Evolutionary conservation across 1,139 yeast genomes (phyloP).

Genomic region (Suhomyces anneliseae): DNA sequence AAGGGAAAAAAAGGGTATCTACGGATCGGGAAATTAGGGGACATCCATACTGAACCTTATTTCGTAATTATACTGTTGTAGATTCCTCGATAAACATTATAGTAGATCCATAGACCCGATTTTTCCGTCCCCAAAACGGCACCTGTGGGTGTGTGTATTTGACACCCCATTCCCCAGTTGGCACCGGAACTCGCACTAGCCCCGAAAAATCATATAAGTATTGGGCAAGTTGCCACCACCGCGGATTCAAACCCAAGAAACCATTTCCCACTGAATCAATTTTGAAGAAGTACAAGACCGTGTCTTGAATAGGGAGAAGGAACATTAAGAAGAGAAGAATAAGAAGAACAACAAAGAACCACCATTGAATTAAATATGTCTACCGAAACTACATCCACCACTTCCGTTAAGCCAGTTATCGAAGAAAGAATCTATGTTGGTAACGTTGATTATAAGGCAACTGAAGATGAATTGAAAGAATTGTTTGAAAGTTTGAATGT

Average conservation of each 20-base stretch:
- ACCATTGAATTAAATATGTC: slow-evolving; percentile 7
- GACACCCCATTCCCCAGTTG: neutral
- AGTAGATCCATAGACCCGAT: neutral
- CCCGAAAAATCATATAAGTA: slow-evolving; percentile 10
- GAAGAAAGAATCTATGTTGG: slow-evolving; percentile 48
- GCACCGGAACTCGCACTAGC: neutral
- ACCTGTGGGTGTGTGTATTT: neutral
- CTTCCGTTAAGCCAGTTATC: slow-evolving; percentile 27
- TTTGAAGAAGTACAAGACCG: slow-evolving; percentile 7
- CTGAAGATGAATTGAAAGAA: slow-evolving; percentile 51
- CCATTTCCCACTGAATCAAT: slow-evolving; percentile 8
- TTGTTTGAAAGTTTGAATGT: slow-evolving; percentile 44
- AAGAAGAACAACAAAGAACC: slow-evolving; percentile 5
- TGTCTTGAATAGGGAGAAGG: slow-evolving; percentile 10
- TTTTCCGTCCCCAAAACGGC: neutral
- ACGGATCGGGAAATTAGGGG: too few species aligned
- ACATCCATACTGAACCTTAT: too few species aligned
- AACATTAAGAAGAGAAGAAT: slow-evolving; percentile 7
- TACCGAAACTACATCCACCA: slow-evolving; percentile 6
- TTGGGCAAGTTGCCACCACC: slow-evolving; percentile 5
- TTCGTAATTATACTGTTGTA: too few species aligned
- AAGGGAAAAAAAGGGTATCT: too few species aligned
- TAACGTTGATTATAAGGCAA: slow-evolving; percentile 55
- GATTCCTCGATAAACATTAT: too few species aligned
- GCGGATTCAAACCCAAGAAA: neutral